phyloP scores from a whole-genome alignment of 148 eudicot genomes.

The Beta vulgaris region DNA sequence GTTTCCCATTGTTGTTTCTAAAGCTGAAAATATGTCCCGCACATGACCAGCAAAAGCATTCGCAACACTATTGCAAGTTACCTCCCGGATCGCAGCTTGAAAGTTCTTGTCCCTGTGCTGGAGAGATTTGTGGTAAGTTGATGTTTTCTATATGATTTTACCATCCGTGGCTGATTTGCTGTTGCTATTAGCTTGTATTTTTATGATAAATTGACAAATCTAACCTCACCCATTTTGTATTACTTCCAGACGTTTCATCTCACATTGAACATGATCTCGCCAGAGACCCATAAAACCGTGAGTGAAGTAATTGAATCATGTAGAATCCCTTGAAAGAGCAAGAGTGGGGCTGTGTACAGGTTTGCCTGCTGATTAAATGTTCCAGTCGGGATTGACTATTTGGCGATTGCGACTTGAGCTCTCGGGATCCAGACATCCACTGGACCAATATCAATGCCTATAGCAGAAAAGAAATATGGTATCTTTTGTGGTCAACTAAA shows the following conservation, averaged over 20 bases:
- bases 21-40: conserved; percentile 14
- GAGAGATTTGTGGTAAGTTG: conserved; percentile 97
- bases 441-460: background rate
- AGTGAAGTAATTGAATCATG: conserved; percentile 91
- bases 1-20: background rate
- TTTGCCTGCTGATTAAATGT: conserved; percentile 3
- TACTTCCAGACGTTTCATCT: conserved; percentile 76
- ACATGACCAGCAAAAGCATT: conserved; percentile 53
- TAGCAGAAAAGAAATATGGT: background rate
- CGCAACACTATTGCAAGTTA: conserved; percentile 63
- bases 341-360: conserved; percentile 23
- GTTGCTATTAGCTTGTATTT: too few species aligned
- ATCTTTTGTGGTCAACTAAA: conserved; percentile 22
- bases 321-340: conserved; percentile 45
- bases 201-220: background rate
- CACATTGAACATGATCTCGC: conserved; percentile 85
- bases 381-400: background rate
- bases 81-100: conserved; percentile 70
- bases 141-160: background rate
- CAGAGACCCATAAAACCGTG: conserved; percentile 78
- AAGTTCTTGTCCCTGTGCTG: conserved; percentile 82
- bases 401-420: background rate
- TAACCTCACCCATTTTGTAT: background rate
- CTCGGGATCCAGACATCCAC: background rate
- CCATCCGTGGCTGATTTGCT: background rate